phyloP scores from a whole-genome alignment of 2,329 filamentous ascomycete genomes.

The Talaromyces sp. region DNA sequence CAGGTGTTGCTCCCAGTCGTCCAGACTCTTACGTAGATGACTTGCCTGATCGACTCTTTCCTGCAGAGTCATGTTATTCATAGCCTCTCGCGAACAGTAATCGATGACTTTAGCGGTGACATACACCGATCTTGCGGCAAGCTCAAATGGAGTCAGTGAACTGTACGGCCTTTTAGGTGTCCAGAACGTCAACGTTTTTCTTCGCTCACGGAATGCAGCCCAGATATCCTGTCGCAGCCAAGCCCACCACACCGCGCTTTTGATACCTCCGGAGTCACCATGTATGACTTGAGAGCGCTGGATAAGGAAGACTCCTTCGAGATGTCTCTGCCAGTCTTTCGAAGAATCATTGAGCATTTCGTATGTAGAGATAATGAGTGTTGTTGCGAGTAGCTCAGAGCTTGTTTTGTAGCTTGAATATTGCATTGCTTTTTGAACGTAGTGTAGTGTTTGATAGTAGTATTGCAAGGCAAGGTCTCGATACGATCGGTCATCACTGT shows the following conservation, averaged over 20 bases:
- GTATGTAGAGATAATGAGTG: conserved; percentile 29
- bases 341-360: conserved; percentile 32
- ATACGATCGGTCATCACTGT: conserved; percentile 6
- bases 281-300: conserved; percentile 30
- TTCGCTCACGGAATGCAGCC: conserved; percentile 30
- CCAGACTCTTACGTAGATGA: conserved; percentile 22
- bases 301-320: conserved; percentile 30
- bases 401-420: conserved; percentile 25
- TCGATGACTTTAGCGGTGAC: conserved; percentile 25
- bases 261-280: conserved; percentile 27
- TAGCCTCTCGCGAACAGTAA: conserved; percentile 21
- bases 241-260: conserved; percentile 31
- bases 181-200: conserved; percentile 28
- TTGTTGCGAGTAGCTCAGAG: conserved; percentile 29
- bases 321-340: conserved; percentile 29
- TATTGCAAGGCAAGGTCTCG: conserved; percentile 26
- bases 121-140: conserved; percentile 23
- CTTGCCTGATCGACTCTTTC: conserved; percentile 20
- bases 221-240: conserved; percentile 33
- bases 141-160: conserved; percentile 20
- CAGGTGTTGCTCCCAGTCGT: conserved; percentile 27
- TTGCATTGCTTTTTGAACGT: conserved; percentile 30
- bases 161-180: conserved; percentile 22
- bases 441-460: conserved; percentile 29
- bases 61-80: conserved; percentile 18